phyloP scores from a whole-genome alignment of 495 filamentous ascomycete genomes.

The Rostrohypoxylon terebratum region DNA sequence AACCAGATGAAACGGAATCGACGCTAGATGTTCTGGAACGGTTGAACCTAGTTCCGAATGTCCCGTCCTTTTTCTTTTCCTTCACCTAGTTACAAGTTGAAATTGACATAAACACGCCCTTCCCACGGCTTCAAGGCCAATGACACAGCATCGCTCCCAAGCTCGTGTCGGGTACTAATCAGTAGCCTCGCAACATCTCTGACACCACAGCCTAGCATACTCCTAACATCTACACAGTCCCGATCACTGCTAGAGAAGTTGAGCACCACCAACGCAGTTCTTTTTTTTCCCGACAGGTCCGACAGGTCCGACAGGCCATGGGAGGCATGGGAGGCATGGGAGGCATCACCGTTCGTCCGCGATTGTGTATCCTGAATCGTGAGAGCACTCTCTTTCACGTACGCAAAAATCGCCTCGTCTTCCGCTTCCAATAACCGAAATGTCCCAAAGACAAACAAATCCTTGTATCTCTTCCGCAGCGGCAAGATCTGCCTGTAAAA shows the following conservation, averaged over 20 bases:
- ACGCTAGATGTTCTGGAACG: too few species aligned
- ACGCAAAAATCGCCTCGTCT: slow-evolving; percentile 58
- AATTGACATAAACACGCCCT: slow-evolving; percentile 42
- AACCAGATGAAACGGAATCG: too few species aligned
- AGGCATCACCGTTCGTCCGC: slow-evolving; percentile 2
- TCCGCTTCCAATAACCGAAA: slow-evolving; percentile 57
- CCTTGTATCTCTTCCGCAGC: slow-evolving; percentile 55
- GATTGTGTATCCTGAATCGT: slow-evolving; percentile 11
- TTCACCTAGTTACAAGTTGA: neutral
- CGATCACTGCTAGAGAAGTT: slow-evolving; percentile 45
- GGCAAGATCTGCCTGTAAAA: slow-evolving; percentile 62
- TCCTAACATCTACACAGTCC: slow-evolving; percentile 43
- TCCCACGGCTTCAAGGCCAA: slow-evolving; percentile 32
- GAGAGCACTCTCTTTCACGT: slow-evolving; percentile 49
- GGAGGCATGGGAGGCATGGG: too few species aligned
- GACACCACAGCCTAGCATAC: slow-evolving; percentile 18
- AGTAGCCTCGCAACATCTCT: slow-evolving; percentile 15
- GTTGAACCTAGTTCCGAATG: too few species aligned
- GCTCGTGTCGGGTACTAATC: slow-evolving; percentile 16
- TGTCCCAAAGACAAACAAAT: slow-evolving; percentile 60
- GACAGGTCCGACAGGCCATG: too few species aligned
- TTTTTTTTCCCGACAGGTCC: slow-evolving; percentile 20
- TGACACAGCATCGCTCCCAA: neutral
- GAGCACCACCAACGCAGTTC: slow-evolving; percentile 44
- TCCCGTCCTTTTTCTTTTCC: neutral